Evolutionary conservation across 1,139 yeast species (phyloP).

Genomic region (Candida sp.): DNA sequence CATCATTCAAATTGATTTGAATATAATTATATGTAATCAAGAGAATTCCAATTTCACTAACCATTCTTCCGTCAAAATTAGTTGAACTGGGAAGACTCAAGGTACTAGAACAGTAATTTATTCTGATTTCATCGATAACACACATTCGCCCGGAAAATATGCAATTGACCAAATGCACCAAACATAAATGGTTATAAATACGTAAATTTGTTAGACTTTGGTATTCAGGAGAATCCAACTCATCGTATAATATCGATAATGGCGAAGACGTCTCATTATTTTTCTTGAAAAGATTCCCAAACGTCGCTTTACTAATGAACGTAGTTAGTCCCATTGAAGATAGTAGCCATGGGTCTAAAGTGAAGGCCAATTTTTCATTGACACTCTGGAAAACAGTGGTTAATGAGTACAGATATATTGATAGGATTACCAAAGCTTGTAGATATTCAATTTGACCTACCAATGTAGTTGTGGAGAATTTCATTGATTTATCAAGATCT

Average conservation of each 20-base stretch:
- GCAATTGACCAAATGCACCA: slow-evolving; percentile 69
- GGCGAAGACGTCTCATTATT: slow-evolving; percentile 6
- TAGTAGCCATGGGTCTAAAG: slow-evolving; percentile 59
- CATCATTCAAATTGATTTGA: slow-evolving; percentile 34
- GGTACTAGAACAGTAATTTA: slow-evolving; percentile 61
- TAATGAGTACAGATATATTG: slow-evolving; percentile 59
- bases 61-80: slow-evolving; percentile 81
- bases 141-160: slow-evolving; percentile 73
- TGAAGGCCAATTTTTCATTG: slow-evolving; percentile 12
- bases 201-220: slow-evolving; percentile 52
- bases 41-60: slow-evolving; percentile 70
- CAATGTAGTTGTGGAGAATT: slow-evolving; percentile 15
- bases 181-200: slow-evolving; percentile 69
- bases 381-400: slow-evolving; percentile 38
- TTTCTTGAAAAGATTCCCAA: slow-evolving; percentile 24
- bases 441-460: slow-evolving; percentile 53
- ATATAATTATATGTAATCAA: slow-evolving; percentile 60
- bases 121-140: slow-evolving; percentile 61
- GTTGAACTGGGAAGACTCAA: slow-evolving; percentile 64
- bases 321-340: slow-evolving; percentile 59
- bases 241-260: slow-evolving; percentile 26
- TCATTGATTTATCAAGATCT: slow-evolving; percentile 45
- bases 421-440: slow-evolving; percentile 60
- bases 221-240: slow-evolving; percentile 38
- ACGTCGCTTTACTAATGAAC: slow-evolving; percentile 44